Conservation (phyloP, 176 grass and related monocot genomes). For the Bothriochloa decipiens region DNA sequence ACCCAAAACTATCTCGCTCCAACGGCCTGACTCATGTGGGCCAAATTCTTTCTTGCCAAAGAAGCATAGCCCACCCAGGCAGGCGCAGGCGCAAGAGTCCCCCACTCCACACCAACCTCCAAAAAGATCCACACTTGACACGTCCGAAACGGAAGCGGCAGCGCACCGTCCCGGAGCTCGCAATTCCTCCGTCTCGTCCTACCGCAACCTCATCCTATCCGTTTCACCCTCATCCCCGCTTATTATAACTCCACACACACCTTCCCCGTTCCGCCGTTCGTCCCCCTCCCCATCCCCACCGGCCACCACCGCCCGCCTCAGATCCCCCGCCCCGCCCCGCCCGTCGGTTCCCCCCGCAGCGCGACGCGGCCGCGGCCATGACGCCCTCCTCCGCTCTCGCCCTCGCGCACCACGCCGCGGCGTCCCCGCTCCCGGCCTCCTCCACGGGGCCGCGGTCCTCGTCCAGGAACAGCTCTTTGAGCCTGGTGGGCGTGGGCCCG, state of each 20-base stretch:
- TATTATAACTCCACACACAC: conserved; percentile 16
- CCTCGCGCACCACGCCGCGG: conserved; percentile 31
- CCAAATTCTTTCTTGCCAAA: conserved; percentile 42
- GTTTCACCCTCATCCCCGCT: conserved; percentile 18
- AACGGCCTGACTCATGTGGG: neutral
- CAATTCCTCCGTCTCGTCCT: neutral
- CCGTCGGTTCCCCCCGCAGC: neutral
- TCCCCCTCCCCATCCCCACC: conserved; percentile 1
- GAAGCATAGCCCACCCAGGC: conserved; percentile 4
- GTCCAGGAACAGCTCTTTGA: conserved; percentile 2
- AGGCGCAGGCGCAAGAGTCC: neutral
- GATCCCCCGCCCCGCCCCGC: conserved; percentile 6
- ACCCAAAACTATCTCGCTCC: neutral
- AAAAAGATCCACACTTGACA: conserved; percentile 10
- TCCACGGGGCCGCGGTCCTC: neutral
- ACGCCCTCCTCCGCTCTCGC: conserved; percentile 35
- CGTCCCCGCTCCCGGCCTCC: conserved; percentile 40
- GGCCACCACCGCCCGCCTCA: neutral
- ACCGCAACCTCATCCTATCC: conserved; percentile 40
- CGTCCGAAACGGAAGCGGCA: neutral
- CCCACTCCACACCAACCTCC: conserved; percentile 5
- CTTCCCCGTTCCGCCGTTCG: neutral
- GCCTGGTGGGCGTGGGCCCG: conserved; percentile 14
- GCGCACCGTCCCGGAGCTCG: neutral
- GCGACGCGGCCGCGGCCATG: conserved; percentile 36